Percentiles rank a stretch among this genome's conserved stretches.
Conservation (phyloP, 2,329 filamentous ascomycete genomes). For the Scorias spongiosa region DNA sequence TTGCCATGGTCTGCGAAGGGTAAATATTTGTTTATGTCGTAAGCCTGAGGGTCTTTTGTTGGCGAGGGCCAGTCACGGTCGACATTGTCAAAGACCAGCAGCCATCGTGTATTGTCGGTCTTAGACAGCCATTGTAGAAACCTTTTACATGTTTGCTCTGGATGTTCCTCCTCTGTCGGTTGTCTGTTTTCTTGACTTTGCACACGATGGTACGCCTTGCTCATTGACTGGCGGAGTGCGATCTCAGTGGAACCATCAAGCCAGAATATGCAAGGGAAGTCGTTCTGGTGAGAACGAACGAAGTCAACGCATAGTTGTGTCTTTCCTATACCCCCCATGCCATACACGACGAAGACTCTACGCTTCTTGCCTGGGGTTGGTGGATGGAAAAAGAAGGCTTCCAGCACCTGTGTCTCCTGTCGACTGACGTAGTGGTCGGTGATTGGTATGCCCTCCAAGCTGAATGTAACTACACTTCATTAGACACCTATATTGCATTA, state of each 20-base stretch:
- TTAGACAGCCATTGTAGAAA: slow-evolving; percentile 10
- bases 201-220: background rate
- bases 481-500: no score
- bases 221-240: slow-evolving; percentile 17
- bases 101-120: slow-evolving; percentile 16
- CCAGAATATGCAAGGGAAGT: slow-evolving; percentile 21
- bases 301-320: slow-evolving; percentile 11
- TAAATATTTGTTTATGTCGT: slow-evolving; percentile 1
- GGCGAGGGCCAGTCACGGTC: background rate
- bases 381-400: slow-evolving; percentile 7
- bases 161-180: background rate
- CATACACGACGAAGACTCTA: slow-evolving; percentile 12
- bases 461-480: slow-evolving; percentile 5
- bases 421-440: slow-evolving; percentile 10
- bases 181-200: background rate
- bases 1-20: slow-evolving; percentile 14
- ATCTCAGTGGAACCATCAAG: slow-evolving; percentile 18
- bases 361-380: slow-evolving; percentile 1
- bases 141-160: background rate
- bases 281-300: slow-evolving; percentile 7
- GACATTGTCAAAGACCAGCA: slow-evolving; percentile 22
- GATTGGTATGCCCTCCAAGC: slow-evolving; percentile 7
- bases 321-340: slow-evolving; percentile 17
- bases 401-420: slow-evolving; percentile 10
- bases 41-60: background rate